Evolutionary conservation across 129 eudicot species (phyloP).

Genomic region (Flaveria trinervia): DNA sequence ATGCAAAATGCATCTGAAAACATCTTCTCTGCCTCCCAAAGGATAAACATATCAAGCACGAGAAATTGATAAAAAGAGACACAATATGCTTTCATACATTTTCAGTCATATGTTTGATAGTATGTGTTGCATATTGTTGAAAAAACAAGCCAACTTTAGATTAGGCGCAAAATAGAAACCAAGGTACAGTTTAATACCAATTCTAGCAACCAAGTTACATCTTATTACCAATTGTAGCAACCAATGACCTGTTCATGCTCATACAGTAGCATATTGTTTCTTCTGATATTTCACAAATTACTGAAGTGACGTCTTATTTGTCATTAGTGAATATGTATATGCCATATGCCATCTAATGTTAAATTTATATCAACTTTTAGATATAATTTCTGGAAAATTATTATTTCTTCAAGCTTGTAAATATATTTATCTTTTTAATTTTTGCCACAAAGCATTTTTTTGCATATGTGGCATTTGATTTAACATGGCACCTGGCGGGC

Average conservation of each 20-base stretch:
- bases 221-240: background rate
- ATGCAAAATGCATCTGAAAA: background rate
- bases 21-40: background rate
- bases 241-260: background rate
- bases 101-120: background rate
- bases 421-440: too few relatives aligned
- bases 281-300: background rate
- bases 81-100: background rate
- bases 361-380: background rate
- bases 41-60: background rate
- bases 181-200: background rate
- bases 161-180: background rate
- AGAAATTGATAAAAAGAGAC: background rate
- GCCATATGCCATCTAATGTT: background rate
- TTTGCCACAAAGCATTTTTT: background rate
- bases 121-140: too few relatives aligned
- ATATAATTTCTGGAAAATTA: background rate
- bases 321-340: background rate
- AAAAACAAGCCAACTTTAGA: too few relatives aligned
- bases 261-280: background rate
- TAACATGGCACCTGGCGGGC: background rate
- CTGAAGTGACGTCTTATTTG: background rate
- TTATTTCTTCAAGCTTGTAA: background rate
- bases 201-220: background rate
- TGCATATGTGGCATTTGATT: background rate